Conservation (phyloP, 2,329 filamentous ascomycete genomes). For the Biscogniauxia mediterranea region DNA sequence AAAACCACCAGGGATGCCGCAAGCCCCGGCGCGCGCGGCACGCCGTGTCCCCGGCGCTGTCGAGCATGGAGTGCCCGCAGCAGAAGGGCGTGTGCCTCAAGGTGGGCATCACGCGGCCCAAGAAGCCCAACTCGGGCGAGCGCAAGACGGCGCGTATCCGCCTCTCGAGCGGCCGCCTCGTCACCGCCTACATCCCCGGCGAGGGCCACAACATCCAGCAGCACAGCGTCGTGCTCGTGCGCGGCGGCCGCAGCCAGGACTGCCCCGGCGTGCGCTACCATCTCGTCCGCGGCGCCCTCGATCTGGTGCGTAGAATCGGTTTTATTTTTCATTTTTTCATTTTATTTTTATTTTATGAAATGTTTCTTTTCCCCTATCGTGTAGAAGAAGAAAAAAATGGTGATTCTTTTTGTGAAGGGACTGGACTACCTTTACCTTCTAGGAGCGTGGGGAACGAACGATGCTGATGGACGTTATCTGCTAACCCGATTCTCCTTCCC, state of each 20-base stretch:
- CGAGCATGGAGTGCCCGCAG: constrained; percentile 65
- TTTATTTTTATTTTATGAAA: not conserved
- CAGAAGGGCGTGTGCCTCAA: constrained; percentile 96
- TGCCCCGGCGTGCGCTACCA: constrained; percentile 98
- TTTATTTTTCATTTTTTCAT: constrained; percentile 1
- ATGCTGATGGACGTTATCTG: not conserved
- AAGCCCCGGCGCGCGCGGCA: constrained; percentile 78
- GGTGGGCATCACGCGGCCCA: constrained; percentile 89
- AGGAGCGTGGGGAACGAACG: no score
- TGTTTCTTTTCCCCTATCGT: no score
- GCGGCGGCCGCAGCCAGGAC: constrained; percentile 90
- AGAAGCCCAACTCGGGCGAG: constrained; percentile 98
- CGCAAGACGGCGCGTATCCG: constrained; percentile 91
- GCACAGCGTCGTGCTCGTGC: constrained; percentile 95
- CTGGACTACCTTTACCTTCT: no score
- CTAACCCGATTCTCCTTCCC: constrained; percentile 27
- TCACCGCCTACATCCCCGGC: constrained; percentile 93
- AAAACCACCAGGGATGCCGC: constrained; percentile 63
- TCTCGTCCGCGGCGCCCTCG: constrained; percentile 84
- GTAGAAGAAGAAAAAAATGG: not conserved
- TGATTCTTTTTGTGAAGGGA: no score
- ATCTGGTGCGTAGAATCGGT: constrained; percentile 67
- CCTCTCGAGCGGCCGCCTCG: constrained; percentile 79
- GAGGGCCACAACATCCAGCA: constrained; percentile 99
- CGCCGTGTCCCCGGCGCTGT: constrained; percentile 81